Conservation (phyloP, 139 green algal species). For the Chlorokybus atmophyticus region DNA sequence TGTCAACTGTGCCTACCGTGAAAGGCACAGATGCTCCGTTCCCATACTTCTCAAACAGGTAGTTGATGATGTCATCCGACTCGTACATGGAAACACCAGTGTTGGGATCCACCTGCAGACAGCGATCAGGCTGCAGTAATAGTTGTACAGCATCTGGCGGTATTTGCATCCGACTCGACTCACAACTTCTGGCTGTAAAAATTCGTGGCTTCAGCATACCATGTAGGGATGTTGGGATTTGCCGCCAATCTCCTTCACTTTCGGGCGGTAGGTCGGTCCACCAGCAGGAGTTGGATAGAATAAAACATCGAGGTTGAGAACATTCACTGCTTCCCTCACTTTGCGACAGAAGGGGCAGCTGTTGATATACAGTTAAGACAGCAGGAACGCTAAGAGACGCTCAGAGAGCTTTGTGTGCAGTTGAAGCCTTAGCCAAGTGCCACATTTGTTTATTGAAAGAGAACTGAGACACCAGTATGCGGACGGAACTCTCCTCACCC, state of each 20-base stretch:
- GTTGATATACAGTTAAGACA: too few relatives aligned
- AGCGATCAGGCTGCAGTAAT: too few relatives aligned
- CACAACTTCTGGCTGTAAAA: too few relatives aligned
- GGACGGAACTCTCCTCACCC: conserved; percentile 2
- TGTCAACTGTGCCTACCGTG: too few relatives aligned
- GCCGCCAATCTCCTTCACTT: conserved; percentile 24
- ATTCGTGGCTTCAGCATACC: too few relatives aligned
- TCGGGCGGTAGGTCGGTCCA: conserved; percentile 24
- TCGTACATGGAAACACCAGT: conserved; percentile 33
- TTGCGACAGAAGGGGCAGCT: conserved; percentile 26
- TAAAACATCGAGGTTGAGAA: conserved; percentile 30
- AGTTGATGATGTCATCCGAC: conserved; percentile 34
- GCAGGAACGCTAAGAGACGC: too few relatives aligned
- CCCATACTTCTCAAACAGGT: conserved; percentile 31
- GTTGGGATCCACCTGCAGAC: conserved; percentile 31
- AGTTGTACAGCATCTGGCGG: too few relatives aligned
- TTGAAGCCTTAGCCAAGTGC: not conserved
- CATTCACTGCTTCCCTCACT: conserved; percentile 27
- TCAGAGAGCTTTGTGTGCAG: too few relatives aligned
- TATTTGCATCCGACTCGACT: too few relatives aligned
- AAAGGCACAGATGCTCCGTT: conserved; percentile 3
- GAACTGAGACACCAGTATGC: not conserved
- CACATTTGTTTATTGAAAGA: not conserved
- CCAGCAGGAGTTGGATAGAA: conserved; percentile 24
- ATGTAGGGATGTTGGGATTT: conserved; percentile 24